phyloP scores from a whole-genome alignment of 352 stramenopile species.

The Phytophthora pluvialis region DNA sequence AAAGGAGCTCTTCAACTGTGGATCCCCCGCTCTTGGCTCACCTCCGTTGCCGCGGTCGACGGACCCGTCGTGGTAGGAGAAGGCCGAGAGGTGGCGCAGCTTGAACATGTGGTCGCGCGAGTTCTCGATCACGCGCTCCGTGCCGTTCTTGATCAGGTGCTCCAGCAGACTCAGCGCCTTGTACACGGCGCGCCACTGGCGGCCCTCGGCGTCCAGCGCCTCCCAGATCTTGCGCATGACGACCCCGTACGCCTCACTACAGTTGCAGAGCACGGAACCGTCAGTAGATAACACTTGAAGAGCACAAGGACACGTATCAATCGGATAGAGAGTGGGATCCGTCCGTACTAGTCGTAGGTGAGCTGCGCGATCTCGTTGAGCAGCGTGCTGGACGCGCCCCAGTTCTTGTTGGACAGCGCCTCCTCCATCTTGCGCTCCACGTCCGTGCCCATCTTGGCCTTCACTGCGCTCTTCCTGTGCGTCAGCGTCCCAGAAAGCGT shows the following conservation, averaged over 20 bases:
- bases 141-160: conserved; percentile 98
- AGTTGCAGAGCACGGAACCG: conserved; percentile 15
- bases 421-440: conserved; percentile 92
- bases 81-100: conserved; percentile 85
- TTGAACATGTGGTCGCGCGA: conserved; percentile 95
- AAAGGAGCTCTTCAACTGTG: conserved; percentile 14
- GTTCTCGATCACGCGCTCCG: conserved; percentile 98
- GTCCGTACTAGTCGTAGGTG: conserved; percentile 94
- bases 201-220: conserved; percentile 85
- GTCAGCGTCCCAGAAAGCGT: conserved; percentile 12
- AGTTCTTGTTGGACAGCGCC: conserved; percentile 99
- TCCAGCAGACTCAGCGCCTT: conserved; percentile 96
- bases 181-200: conserved; percentile 97
- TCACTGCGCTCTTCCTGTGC: conserved; percentile 82
- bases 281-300: conserved; percentile 2
- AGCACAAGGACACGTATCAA: conserved; percentile 3
- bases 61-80: conserved; percentile 90
- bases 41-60: conserved; percentile 87
- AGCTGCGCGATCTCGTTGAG: conserved; percentile 98
- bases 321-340: neutral
- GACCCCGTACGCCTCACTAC: conserved; percentile 87
- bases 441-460: conserved; percentile 88
- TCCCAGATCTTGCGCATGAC: conserved; percentile 97
- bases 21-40: conserved; percentile 21
- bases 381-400: conserved; percentile 97